Conservation (phyloP, 169 alveolate species). For the Eimeria maxima region DNA sequence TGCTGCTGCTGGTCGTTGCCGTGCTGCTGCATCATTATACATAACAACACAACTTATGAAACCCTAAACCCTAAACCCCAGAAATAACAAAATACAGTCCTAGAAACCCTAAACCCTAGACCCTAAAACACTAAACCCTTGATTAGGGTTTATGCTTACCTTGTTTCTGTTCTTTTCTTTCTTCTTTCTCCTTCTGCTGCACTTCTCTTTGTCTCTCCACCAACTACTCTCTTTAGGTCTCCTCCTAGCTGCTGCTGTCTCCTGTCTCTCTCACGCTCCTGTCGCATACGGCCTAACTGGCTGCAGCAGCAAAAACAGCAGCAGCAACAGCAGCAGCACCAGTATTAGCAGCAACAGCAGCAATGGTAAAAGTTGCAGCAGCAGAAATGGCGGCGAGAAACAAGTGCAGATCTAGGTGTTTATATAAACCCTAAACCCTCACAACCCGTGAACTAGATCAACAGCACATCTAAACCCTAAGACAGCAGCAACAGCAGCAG, state of each 20-base stretch:
- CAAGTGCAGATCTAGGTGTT: no score
- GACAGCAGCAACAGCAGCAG: not conserved
- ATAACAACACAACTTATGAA: not conserved
- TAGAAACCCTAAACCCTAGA: not conserved
- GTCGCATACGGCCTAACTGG: constrained; percentile 39
- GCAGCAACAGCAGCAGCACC: not conserved
- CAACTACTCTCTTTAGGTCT: no score
- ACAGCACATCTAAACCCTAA: no score
- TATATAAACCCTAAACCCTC: no score
- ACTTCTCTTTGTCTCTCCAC: no score
- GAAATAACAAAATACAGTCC: no score
- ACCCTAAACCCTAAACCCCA: not conserved
- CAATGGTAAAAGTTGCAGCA: not conserved
- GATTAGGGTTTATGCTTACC: not conserved
- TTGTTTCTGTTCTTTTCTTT: not conserved
- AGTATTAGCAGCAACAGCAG: not conserved
- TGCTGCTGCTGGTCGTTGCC: not conserved
- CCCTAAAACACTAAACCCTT: not conserved
- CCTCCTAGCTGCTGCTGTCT: not conserved
- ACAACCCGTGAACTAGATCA: no score
- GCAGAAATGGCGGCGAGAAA: not conserved
- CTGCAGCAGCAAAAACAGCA: constrained; percentile 49
- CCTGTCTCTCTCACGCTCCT: constrained; percentile 28
- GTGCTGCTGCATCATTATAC: constrained; percentile 5
- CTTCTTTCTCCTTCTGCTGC: not conserved